Conservation (phyloP, 176 grass and related monocot species). For the Otatea glauca region DNA sequence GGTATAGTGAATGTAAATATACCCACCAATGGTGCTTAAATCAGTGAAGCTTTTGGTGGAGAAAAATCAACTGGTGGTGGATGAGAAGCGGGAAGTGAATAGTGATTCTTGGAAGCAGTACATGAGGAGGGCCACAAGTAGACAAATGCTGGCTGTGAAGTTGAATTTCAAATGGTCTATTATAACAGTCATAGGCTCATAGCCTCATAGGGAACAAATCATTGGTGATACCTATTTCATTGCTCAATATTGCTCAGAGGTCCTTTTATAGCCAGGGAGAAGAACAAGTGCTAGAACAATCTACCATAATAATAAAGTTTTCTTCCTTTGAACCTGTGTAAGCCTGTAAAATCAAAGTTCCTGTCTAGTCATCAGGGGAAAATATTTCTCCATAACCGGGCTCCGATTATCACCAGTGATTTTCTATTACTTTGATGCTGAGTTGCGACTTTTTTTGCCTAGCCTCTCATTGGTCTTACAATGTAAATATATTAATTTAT, state of each 20-base stretch:
- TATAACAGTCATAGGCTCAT: constrained; percentile 6
- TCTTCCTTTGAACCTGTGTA: background rate
- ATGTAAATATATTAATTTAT: background rate
- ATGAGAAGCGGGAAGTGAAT: constrained; percentile 96
- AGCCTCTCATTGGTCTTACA: background rate
- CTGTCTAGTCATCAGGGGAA: background rate
- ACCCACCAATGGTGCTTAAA: constrained; percentile 99
- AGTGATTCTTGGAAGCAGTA: constrained; percentile 99
- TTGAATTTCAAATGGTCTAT: constrained; percentile 11
- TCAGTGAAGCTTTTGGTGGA: constrained; percentile 98
- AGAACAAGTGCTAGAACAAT: constrained; percentile 3
- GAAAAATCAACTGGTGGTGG: constrained; percentile 97
- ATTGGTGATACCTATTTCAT: background rate
- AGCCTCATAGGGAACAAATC: background rate
- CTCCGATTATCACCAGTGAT: background rate
- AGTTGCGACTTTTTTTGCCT: background rate
- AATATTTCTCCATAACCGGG: background rate
- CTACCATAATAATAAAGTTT: background rate
- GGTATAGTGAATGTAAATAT: constrained; percentile 99
- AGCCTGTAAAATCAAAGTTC: background rate
- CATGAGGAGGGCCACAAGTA: constrained; percentile 89
- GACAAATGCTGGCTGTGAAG: constrained; percentile 21
- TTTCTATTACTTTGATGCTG: background rate
- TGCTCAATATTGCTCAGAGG: background rate
- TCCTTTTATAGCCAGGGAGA: background rate